phyloP scores from a whole-genome alignment of 2,329 filamentous ascomycete genomes.

The Aureobasidium lini region DNA sequence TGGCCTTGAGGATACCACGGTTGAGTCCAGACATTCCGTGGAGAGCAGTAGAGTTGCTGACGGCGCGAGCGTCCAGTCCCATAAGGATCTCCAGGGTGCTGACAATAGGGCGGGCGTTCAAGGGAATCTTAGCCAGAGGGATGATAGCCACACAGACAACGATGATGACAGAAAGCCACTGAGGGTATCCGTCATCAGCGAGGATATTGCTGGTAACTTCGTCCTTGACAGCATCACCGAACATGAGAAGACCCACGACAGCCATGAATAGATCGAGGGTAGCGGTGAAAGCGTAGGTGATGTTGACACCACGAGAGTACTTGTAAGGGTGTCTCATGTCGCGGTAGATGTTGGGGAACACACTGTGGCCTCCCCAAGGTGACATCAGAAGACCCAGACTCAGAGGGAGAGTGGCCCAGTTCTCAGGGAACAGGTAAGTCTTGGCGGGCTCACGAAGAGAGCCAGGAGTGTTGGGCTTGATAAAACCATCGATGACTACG shows the following conservation, averaged over 20 bases:
- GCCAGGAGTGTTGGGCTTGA: conserved; percentile 71
- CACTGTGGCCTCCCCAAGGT: conserved; percentile 62
- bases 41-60: conserved; percentile 44
- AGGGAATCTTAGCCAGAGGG: conserved; percentile 87
- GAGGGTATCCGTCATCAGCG: conserved; percentile 64
- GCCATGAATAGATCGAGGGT: conserved; percentile 75
- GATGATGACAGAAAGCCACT: conserved; percentile 66
- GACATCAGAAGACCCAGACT: conserved; percentile 87
- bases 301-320: conserved; percentile 64
- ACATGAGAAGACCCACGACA: conserved; percentile 84
- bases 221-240: conserved; percentile 78
- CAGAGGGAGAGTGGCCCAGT: conserved; percentile 80
- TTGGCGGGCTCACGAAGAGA: conserved; percentile 73
- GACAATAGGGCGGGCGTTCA: conserved; percentile 82
- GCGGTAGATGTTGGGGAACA: conserved; percentile 79
- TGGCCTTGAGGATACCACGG: conserved; percentile 51
- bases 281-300: conserved; percentile 80
- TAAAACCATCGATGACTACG: conserved; percentile 75
- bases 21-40: conserved; percentile 49
- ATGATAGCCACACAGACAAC: conserved; percentile 86
- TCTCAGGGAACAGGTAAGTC: conserved; percentile 74
- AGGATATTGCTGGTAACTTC: conserved; percentile 90
- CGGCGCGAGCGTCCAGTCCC: conserved; percentile 57
- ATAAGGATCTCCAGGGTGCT: conserved; percentile 74
- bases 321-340: conserved; percentile 78